phyloP scores from a whole-genome alignment of 306 rosid genomes.

The Chamaecrista fasciculata region DNA sequence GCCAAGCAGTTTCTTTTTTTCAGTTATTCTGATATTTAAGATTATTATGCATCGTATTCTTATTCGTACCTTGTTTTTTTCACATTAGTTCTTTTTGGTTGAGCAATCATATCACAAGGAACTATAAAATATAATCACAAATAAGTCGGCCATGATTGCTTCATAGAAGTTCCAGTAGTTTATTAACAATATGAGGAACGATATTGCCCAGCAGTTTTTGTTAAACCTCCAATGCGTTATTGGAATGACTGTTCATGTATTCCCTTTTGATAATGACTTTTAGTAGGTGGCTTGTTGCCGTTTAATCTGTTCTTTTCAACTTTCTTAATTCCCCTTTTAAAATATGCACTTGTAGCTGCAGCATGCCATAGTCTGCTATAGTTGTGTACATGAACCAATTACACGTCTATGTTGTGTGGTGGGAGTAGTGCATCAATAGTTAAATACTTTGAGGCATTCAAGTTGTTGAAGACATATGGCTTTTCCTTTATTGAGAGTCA shows the following conservation, averaged over 20 bases:
- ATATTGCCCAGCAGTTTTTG: neutral
- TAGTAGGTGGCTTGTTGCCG: neutral
- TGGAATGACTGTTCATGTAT: neutral
- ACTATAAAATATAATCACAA: neutral
- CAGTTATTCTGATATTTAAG: neutral
- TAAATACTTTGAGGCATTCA: neutral
- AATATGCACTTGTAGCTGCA: neutral
- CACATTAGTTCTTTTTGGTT: neutral
- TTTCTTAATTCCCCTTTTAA: neutral
- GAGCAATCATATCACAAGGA: slow-evolving; percentile 5
- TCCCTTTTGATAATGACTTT: neutral
- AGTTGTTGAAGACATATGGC: neutral
- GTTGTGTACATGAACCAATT: neutral
- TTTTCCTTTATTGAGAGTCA: neutral
- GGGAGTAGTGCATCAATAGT: neutral
- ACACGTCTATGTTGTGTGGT: neutral
- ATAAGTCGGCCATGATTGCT: neutral
- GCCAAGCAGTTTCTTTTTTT: neutral
- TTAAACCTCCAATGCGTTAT: neutral
- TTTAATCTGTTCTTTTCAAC: neutral
- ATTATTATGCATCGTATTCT: neutral
- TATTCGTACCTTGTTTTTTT: neutral
- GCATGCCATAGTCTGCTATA: neutral
- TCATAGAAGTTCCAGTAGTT: neutral
- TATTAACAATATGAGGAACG: slow-evolving; percentile 16